Conservation (phyloP, 768 basidiomycete species). For the Agaricus subrufescens region DNA sequence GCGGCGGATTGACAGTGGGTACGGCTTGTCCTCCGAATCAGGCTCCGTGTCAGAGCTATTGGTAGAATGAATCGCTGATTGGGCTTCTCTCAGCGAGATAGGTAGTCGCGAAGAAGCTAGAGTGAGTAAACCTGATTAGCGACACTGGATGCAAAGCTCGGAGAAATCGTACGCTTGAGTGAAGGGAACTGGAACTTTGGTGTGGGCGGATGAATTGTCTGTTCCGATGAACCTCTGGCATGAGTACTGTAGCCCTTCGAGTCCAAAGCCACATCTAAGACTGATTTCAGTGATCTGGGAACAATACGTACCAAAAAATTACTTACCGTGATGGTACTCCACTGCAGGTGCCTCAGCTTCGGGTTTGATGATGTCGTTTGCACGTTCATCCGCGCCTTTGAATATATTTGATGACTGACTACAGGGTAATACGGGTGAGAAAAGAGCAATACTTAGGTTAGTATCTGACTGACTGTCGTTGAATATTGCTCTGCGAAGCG, state of each 20-base stretch:
- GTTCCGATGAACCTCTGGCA: slow-evolving; percentile 34
- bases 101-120: slow-evolving; percentile 1
- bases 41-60: slow-evolving; percentile 12
- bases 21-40: slow-evolving; percentile 12
- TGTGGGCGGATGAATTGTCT: slow-evolving; percentile 30
- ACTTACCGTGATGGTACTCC: slow-evolving; percentile 54
- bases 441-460: slow-evolving; percentile 12
- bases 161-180: slow-evolving; percentile 3
- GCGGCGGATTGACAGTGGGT: slow-evolving; percentile 23
- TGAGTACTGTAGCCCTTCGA: slow-evolving; percentile 75
- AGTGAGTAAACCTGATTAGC: background rate
- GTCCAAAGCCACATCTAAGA: slow-evolving; percentile 72
- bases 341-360: slow-evolving; percentile 49
- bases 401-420: slow-evolving; percentile 32
- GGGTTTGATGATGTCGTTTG: slow-evolving; percentile 36
- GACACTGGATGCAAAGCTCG: background rate
- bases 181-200: slow-evolving; percentile 16
- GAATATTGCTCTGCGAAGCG: slow-evolving; percentile 27
- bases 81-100: slow-evolving; percentile 13
- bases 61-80: slow-evolving; percentile 15
- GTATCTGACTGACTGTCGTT: slow-evolving; percentile 13
- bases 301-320: background rate
- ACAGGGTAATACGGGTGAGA: slow-evolving; percentile 27
- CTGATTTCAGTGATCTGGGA: background rate
- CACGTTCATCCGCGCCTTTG: slow-evolving; percentile 43